Percentiles rank a stretch among this genome's conserved stretches.
Evolutionary conservation across 371 early-diverging fungal genomes (phyloP).

Genomic region (Mortierella sp.): DNA sequence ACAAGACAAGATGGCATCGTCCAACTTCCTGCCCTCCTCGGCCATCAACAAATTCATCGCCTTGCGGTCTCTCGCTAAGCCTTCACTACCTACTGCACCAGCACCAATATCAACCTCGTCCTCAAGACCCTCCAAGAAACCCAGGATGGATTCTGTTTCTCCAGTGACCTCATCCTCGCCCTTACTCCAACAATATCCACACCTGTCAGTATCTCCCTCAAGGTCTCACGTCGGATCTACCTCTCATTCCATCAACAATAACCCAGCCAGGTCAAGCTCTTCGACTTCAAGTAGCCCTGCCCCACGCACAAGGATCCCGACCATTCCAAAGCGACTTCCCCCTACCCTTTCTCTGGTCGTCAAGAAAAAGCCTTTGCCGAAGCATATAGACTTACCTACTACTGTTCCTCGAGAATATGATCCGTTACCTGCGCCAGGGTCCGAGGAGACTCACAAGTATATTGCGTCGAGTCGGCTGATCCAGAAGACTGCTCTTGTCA

Average conservation of each 20-base stretch:
- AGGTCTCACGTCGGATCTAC: neutral
- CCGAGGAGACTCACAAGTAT: slow-evolving; percentile 19
- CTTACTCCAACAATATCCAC: neutral
- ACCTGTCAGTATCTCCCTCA: neutral
- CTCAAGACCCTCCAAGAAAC: neutral
- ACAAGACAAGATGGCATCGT: neutral
- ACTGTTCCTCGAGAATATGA: slow-evolving; percentile 15
- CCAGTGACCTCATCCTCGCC: neutral
- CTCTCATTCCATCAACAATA: neutral
- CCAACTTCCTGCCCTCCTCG: slow-evolving; percentile 17
- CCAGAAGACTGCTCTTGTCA: slow-evolving; percentile 29
- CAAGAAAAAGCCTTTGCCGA: neutral
- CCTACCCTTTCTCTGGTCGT: neutral
- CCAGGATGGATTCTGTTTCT: neutral
- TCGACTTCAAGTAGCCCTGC: neutral
- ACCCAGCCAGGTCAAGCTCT: neutral
- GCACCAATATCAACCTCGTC: neutral
- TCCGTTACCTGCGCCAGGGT: neutral
- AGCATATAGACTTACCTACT: too few species aligned
- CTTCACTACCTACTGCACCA: neutral
- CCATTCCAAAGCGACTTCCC: neutral
- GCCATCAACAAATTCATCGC: slow-evolving; percentile 28
- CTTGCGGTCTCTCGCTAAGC: neutral
- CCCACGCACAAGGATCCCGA: neutral
- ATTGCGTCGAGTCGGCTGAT: slow-evolving; percentile 29